Conservation (phyloP, 306 rosid species). For the Lupinus albus region DNA sequence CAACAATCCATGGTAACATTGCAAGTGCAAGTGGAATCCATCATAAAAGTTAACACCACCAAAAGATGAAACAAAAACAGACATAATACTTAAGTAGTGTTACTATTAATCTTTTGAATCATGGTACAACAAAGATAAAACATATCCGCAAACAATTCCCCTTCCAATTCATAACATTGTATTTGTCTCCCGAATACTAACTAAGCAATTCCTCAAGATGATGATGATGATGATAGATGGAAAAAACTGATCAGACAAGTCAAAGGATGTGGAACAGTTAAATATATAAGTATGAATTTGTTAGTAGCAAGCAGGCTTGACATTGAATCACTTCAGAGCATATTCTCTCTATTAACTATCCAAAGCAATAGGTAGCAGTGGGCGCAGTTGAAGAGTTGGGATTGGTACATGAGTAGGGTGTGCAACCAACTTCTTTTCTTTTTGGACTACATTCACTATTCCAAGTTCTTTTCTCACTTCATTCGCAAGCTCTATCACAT, state of each 20-base stretch:
- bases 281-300: constrained; percentile 4
- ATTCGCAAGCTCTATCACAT: constrained; percentile 86
- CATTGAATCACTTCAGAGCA: not conserved
- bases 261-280: not conserved
- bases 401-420: constrained; percentile 50
- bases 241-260: constrained; percentile 24
- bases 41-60: no score
- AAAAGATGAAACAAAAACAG: no score
- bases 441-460: constrained; percentile 47
- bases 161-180: not conserved
- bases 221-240: constrained; percentile 30
- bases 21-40: no score
- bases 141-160: not conserved
- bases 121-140: not conserved
- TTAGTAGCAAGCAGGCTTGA: constrained; percentile 49
- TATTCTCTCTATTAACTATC: no score
- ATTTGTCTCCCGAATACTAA: constrained; percentile 2
- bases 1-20: no score
- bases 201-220: not conserved
- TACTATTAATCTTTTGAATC: not conserved
- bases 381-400: constrained; percentile 58
- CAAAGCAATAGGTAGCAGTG: constrained; percentile 67
- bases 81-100: no score
- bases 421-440: constrained; percentile 57
- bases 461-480: constrained; percentile 87